Percentiles rank a stretch among this genome's conserved stretches.
Conservation (phyloP, 2,329 filamentous ascomycete genomes). For the Pseudodiploospora longispora region DNA sequence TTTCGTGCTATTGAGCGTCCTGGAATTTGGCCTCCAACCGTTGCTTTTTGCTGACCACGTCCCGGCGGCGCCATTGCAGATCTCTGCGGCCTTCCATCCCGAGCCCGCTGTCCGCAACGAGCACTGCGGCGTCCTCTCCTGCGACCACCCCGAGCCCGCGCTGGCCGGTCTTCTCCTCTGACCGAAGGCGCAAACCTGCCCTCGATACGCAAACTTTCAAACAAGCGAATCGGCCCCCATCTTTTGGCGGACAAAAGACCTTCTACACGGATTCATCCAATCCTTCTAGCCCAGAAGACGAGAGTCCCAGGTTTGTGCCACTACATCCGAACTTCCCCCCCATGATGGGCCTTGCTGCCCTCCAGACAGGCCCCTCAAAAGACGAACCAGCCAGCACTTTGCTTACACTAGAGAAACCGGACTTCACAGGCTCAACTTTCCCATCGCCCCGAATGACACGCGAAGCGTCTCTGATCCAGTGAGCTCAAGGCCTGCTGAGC, state of each 20-base stretch:
- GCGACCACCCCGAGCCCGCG: slow-evolving; percentile 29
- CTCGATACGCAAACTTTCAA: slow-evolving; percentile 9
- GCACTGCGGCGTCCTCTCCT: slow-evolving; percentile 33
- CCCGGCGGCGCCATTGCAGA: slow-evolving; percentile 26
- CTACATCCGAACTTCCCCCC: neutral
- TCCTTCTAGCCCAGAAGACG: slow-evolving; percentile 24
- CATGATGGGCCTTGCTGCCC: neutral
- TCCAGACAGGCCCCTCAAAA: too few relatives aligned
- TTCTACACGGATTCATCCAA: slow-evolving; percentile 30
- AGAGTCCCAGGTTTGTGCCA: slow-evolving; percentile 25
- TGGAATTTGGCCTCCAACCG: neutral
- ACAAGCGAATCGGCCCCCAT: slow-evolving; percentile 4
- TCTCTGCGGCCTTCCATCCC: slow-evolving; percentile 39
- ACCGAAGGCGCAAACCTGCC: slow-evolving; percentile 16
- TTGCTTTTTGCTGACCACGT: slow-evolving; percentile 10
- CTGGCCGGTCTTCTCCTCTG: slow-evolving; percentile 4
- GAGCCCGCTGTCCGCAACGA: slow-evolving; percentile 42
- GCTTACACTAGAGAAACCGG: neutral
- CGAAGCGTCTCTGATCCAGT: slow-evolving; percentile 37
- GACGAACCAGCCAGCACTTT: too few relatives aligned
- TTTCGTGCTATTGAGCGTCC: slow-evolving; percentile 10
- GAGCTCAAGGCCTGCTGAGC: slow-evolving; percentile 34
- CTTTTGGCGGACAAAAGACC: slow-evolving; percentile 19
- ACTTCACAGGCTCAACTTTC: slow-evolving; percentile 17
- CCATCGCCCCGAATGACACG: slow-evolving; percentile 39